A percentile compares a stretch with the other conserved stretches of the same genome.
Evolutionary conservation across 2,329 filamentous ascomycete genomes (phyloP).

Genomic region (Rosellinia necatrix): DNA sequence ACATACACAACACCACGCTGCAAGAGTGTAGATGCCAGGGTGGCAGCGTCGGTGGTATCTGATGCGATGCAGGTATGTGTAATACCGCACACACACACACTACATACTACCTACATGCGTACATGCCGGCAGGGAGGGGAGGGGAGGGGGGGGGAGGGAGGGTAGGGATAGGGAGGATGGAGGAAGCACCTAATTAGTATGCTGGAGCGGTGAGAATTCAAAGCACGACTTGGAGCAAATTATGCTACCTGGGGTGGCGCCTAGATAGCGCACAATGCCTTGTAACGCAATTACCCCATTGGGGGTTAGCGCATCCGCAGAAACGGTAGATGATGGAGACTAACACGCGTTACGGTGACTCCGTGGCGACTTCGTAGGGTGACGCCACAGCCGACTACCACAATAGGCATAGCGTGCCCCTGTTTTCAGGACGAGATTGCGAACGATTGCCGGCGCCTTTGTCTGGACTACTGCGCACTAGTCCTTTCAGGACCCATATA

Average conservation of each 20-base stretch:
- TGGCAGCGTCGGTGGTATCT: no score
- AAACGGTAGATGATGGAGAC: slow-evolving; percentile 1
- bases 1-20: neutral
- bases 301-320: neutral
- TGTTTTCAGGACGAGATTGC: slow-evolving; percentile 1
- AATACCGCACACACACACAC: no score
- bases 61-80: no score
- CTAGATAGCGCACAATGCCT: neutral
- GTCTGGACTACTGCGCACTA: neutral
- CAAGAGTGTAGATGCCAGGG: no score
- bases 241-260: neutral
- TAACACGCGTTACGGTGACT: neutral
- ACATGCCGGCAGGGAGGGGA: no score
- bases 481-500: neutral
- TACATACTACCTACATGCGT: no score
- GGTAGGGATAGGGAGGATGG: no score
- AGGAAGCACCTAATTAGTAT: no score
- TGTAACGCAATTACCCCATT: neutral
- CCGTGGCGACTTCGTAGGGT: slow-evolving; percentile 1
- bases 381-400: neutral
- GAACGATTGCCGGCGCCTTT: neutral
- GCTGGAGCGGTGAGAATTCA: slow-evolving; percentile 19
- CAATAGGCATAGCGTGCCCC: neutral
- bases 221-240: neutral
- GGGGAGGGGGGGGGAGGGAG: no score